These are phyloP conservation scores for Microglena sp. DNA, from an alignment of 139 green algal species.

Conservation along the genomic window DNA sequence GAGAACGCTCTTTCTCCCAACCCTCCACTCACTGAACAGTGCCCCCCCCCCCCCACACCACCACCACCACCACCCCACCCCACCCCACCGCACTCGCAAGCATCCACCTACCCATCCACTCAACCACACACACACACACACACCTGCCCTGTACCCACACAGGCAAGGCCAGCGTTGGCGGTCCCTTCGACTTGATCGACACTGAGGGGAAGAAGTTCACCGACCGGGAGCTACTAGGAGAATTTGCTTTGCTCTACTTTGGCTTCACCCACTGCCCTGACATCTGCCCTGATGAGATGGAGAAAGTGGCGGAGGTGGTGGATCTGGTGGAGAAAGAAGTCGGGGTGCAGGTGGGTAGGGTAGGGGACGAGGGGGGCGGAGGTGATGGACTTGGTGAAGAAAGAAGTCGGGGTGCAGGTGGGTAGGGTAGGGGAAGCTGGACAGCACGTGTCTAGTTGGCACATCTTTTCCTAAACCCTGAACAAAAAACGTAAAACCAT, in stretches of 20 bases:
- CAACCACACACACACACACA: neutral
- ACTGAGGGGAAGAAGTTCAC: slow-evolving; percentile 63
- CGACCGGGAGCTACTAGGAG: slow-evolving; percentile 65
- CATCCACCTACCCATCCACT: neutral
- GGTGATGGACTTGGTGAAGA: slow-evolving; percentile 51
- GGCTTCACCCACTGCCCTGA: slow-evolving; percentile 97
- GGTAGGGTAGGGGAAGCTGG: slow-evolving; percentile 50
- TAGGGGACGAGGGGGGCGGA: slow-evolving; percentile 89
- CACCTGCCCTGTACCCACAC: slow-evolving; percentile 20
- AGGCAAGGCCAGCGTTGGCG: slow-evolving; percentile 82
- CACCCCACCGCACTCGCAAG: neutral
- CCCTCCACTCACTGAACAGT: neutral
- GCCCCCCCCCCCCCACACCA: neutral
- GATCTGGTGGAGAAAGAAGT: slow-evolving; percentile 43
- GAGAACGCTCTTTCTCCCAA: neutral
- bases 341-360: neutral
- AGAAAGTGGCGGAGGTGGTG: slow-evolving; percentile 80
- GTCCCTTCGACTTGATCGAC: slow-evolving; percentile 80
- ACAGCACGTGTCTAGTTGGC: neutral
- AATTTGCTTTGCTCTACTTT: slow-evolving; percentile 94
- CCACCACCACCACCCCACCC: neutral
- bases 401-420: slow-evolving; percentile 14
- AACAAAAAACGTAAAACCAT: no score
- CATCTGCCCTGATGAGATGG: slow-evolving; percentile 96
- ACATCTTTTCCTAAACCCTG: neutral